These are phyloP conservation scores for Boletus insuetus DNA, from an alignment of 768 basidiomycete species.

Conservation along the genomic window DNA sequence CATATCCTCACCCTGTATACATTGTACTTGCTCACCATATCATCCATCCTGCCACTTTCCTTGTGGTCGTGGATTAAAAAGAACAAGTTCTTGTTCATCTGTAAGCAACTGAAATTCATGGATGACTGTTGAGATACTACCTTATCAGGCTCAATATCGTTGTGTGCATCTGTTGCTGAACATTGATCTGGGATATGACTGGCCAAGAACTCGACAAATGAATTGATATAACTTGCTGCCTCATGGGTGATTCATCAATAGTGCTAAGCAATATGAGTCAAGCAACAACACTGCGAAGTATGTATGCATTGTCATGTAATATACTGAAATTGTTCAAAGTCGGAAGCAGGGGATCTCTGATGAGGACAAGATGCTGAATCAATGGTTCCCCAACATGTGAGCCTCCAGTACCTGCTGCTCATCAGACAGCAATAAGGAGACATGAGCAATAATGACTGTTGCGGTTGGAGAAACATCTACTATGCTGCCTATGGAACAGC, in stretches of 20 bases:
- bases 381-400: too few species aligned
- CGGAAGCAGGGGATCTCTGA: too few species aligned
- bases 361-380: too few species aligned
- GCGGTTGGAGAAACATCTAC: too few species aligned
- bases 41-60: slow-evolving; percentile 58
- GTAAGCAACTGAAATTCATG: not conserved
- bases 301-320: slow-evolving; percentile 9
- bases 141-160: slow-evolving; percentile 52
- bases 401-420: too few species aligned
- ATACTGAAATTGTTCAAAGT: slow-evolving; percentile 61
- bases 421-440: too few species aligned
- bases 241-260: slow-evolving; percentile 63
- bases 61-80: slow-evolving; percentile 62
- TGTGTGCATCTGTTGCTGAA: slow-evolving; percentile 76
- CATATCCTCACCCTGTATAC: slow-evolving; percentile 63
- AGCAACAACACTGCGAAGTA: not conserved
- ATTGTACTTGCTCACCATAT: slow-evolving; percentile 67
- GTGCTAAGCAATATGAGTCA: slow-evolving; percentile 39
- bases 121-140: not conserved
- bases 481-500: too few species aligned
- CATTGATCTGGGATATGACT: slow-evolving; percentile 65
- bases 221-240: slow-evolving; percentile 59
- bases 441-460: too few species aligned
- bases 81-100: slow-evolving; percentile 49
- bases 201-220: slow-evolving; percentile 55